Evolutionary conservation across 352 stramenopile genomes (phyloP).

Genomic region (Phytopythium sindhum): DNA sequence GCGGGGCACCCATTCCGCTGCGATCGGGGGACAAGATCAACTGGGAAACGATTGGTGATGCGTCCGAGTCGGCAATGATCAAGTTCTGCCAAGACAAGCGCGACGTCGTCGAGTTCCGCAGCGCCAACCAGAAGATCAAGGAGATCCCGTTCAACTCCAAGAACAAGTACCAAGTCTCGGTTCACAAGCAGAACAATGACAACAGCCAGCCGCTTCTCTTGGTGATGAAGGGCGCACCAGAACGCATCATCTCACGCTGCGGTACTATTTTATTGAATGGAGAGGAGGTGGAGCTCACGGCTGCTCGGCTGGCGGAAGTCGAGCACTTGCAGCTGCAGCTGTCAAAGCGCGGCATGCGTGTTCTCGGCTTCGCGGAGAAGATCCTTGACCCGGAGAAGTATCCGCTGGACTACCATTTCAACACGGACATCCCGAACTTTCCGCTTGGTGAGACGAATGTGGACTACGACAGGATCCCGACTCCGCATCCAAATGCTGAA

Average conservation of each 20-base stretch:
- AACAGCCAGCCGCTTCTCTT: conserved; percentile 56
- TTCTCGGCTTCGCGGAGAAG: conserved; percentile 59
- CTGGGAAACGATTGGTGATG: conserved; percentile 38
- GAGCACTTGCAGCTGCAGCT: conserved; percentile 45
- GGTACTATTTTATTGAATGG: conserved; percentile 65
- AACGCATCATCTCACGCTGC: conserved; percentile 93
- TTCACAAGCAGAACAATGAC: conserved; percentile 80
- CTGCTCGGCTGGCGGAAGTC: conserved; percentile 79
- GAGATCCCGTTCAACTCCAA: conserved; percentile 85
- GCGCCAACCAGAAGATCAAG: conserved; percentile 51
- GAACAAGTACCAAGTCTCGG: conserved; percentile 84
- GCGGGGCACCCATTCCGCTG: conserved; percentile 22
- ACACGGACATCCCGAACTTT: conserved; percentile 85
- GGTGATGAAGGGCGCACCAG: conserved; percentile 96
- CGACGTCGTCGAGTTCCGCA: conserved; percentile 22
- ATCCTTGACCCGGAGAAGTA: conserved; percentile 42
- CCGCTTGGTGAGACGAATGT: conserved; percentile 60
- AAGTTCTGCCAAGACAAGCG: conserved; percentile 34
- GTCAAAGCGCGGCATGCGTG: conserved; percentile 62
- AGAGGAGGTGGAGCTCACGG: conserved; percentile 61
- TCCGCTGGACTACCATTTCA: conserved; percentile 51
- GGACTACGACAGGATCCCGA: conserved; percentile 40
- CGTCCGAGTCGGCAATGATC: conserved; percentile 40
- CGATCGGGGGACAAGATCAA: conserved; percentile 33
- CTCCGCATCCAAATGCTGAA: conserved; percentile 63